Percentiles rank a stretch among this genome's conserved stretches.
Evolutionary conservation across 2,329 filamentous ascomycete species (phyloP).

Genomic region (Ophiostoma ips): DNA sequence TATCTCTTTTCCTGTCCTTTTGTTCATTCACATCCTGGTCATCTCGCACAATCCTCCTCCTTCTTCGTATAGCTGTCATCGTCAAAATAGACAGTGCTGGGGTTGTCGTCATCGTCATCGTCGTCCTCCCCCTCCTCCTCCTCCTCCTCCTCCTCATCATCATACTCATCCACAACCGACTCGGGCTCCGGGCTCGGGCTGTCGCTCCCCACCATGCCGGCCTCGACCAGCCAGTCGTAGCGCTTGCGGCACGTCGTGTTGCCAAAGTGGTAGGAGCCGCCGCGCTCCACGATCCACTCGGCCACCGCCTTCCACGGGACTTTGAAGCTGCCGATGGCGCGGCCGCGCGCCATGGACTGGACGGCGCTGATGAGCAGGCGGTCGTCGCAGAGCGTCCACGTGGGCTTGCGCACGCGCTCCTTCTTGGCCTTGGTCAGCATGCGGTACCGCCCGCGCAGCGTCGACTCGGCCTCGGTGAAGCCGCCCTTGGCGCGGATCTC

Average conservation of each 20-base stretch:
- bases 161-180: neutral
- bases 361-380: slow-evolving; percentile 32
- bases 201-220: neutral
- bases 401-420: slow-evolving; percentile 49
- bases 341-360: slow-evolving; percentile 18
- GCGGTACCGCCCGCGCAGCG: slow-evolving; percentile 53
- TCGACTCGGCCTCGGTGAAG: slow-evolving; percentile 55
- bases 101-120: neutral
- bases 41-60: neutral
- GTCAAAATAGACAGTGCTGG: neutral
- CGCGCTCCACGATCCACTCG: slow-evolving; percentile 35
- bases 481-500: slow-evolving; percentile 43
- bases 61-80: neutral
- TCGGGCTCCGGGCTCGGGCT: no score
- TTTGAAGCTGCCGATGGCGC: slow-evolving; percentile 22
- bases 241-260: slow-evolving; percentile 44
- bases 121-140: neutral
- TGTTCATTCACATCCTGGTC: no score
- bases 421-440: slow-evolving; percentile 50
- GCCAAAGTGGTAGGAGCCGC: slow-evolving; percentile 45
- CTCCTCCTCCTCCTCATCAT: neutral
- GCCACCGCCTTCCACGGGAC: slow-evolving; percentile 45
- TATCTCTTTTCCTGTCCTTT: neutral
- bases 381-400: slow-evolving; percentile 46
- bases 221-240: slow-evolving; percentile 35